Evolutionary conservation across 1,284 basidiomycete genomes (phyloP).

Genomic region (Peniophora sp.): DNA sequence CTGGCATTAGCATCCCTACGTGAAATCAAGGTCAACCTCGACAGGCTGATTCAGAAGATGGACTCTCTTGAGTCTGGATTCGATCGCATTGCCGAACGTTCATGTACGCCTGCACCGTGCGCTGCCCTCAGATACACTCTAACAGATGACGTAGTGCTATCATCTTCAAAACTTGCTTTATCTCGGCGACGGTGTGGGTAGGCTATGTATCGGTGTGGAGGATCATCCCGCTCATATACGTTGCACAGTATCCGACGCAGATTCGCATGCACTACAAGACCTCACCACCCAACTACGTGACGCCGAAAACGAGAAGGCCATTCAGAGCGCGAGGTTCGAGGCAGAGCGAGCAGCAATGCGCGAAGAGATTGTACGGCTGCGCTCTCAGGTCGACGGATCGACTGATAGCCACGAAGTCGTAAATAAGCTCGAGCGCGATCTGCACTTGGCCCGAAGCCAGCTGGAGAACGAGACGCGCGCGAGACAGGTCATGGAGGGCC

Average conservation of each 20-base stretch:
- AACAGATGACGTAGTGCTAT: conserved; percentile 44
- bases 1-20: conserved; percentile 47
- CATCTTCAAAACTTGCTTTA: conserved; percentile 56
- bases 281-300: conserved; percentile 54
- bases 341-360: conserved; percentile 47
- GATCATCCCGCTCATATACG: conserved; percentile 3
- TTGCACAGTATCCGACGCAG: conserved; percentile 51
- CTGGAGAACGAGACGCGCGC: conserved; percentile 53
- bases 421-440: conserved; percentile 50
- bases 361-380: conserved; percentile 47
- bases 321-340: conserved; percentile 44
- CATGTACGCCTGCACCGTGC: conserved; percentile 41
- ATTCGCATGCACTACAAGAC: conserved; percentile 64
- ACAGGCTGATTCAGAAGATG: conserved; percentile 67
- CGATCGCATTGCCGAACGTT: conserved; percentile 73
- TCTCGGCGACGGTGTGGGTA: conserved; percentile 63
- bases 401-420: conserved; percentile 41
- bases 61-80: conserved; percentile 69
- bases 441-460: conserved; percentile 56
- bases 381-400: conserved; percentile 29
- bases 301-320: conserved; percentile 42
- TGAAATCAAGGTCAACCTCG: conserved; percentile 52
- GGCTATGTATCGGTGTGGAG: conserved; percentile 1
- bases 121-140: neutral
- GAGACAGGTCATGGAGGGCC: conserved; percentile 55